Evolutionary conservation across 2,329 filamentous ascomycete genomes (phyloP), one percentile per base, ranked within the genome.

Genomic region (Juglanconis sp.): DNA sequence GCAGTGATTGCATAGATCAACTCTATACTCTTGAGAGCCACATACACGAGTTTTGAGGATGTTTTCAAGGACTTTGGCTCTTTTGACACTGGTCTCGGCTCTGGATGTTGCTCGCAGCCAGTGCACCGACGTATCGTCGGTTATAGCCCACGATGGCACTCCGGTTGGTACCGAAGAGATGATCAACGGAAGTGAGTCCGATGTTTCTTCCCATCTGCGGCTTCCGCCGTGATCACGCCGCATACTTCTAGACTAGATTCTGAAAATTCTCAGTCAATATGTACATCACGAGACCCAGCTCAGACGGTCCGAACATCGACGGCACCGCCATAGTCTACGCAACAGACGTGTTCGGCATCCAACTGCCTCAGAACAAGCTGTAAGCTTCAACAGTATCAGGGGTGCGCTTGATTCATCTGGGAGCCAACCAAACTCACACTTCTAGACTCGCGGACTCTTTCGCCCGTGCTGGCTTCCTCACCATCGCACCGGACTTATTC

Each of bases 401-500:
- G 15, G 24, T 24, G 24, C 2, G 24, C 24, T 24, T 24, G 24
- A 3, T 30, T 5, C 40, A 31, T 44, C n/a, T 17, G 5, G 31
- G 32, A 15, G 3, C 31, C 35, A 35, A 5, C 17, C 38, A 30
- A 47, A n/a, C 11, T 31, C n/a, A 44, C 9, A 34, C 3, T 51
- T 36, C 3, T 46, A 72, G 70, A 0, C 67, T 89, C 62, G 87
- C 86, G 67, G 88, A 91, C 75, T 80, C 84, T 67, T 87, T 85
- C 71, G 88, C 88, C 56, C 79, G 81, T 60, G 85, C 85, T 65
- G 87, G 87, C 65, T 90, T 88, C 75, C 77, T 88, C 55, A 80
- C 82, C 63, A 74, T 88, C 53, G 79, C 87, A 60, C 88, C 87
- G 2, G 88, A 91, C 70, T 75, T 90, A 54, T 89, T 90, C 78